phyloP scores from a whole-genome alignment of 1,139 yeast genomes.

The Hanseniaspora gamundiae region DNA sequence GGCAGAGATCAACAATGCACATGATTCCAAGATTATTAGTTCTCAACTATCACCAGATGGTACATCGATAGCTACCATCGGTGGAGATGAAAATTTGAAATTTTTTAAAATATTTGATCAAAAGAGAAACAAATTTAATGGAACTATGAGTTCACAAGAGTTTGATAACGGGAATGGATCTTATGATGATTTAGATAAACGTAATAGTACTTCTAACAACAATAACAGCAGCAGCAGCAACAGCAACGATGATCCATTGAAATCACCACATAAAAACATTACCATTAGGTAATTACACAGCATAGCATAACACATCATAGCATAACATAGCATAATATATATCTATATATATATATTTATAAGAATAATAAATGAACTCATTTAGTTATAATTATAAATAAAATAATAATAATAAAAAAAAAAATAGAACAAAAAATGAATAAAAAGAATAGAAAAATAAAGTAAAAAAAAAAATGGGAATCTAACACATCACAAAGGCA shows the following conservation, averaged over 20 bases:
- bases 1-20: constrained; percentile 79
- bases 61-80: constrained; percentile 82
- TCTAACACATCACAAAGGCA: background rate
- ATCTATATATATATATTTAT: background rate
- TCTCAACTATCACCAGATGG: constrained; percentile 87
- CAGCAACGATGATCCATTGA: background rate
- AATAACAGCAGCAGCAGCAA: background rate
- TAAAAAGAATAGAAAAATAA: no score
- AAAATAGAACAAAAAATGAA: background rate
- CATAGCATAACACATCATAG: background rate
- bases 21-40: constrained; percentile 76
- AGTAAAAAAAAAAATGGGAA: background rate
- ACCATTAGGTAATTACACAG: constrained; percentile 1
- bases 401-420: constrained; percentile 1
- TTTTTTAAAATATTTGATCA: constrained; percentile 85
- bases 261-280: constrained; percentile 1
- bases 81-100: constrained; percentile 93
- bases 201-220: no score
- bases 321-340: background rate
- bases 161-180: background rate
- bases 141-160: background rate
- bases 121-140: constrained; percentile 16
- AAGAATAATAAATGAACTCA: constrained; percentile 4
- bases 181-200: no score
- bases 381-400: constrained; percentile 3